Conservation (phyloP, 768 basidiomycete species). For the Russula ochroleuca region DNA sequence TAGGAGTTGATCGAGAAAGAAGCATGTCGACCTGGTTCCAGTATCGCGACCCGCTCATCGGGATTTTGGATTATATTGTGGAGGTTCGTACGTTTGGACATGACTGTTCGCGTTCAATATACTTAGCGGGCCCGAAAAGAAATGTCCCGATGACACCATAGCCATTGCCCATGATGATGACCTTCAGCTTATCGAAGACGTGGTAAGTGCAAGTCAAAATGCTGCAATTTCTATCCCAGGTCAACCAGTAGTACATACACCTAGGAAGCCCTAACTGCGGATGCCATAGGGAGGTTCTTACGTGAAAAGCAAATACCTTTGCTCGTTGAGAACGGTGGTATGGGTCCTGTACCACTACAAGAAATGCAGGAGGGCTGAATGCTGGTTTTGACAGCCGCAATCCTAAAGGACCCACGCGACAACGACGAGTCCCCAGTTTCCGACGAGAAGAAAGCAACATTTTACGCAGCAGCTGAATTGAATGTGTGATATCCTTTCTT, state of each 20-base stretch:
- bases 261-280: conserved; percentile 5
- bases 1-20: background rate
- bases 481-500: background rate
- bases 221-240: background rate
- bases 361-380: background rate
- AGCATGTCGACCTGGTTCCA: background rate
- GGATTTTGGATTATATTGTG: conserved; percentile 13
- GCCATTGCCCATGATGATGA: conserved; percentile 20
- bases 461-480: background rate
- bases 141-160: conserved; percentile 1
- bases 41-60: conserved; percentile 12
- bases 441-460: conserved; percentile 1
- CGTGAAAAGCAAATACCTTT: background rate
- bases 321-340: conserved; percentile 14
- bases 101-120: background rate
- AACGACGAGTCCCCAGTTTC: background rate
- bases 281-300: conserved; percentile 2
- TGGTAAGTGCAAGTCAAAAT: conserved; percentile 6
- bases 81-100: conserved; percentile 1
- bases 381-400: background rate
- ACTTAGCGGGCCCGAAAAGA: background rate
- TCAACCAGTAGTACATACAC: background rate
- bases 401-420: background rate
- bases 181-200: conserved; percentile 9
- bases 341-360: background rate